Evolutionary conservation across 2,329 filamentous ascomycete genomes (phyloP).

Genomic region (Periconia digitata): DNA sequence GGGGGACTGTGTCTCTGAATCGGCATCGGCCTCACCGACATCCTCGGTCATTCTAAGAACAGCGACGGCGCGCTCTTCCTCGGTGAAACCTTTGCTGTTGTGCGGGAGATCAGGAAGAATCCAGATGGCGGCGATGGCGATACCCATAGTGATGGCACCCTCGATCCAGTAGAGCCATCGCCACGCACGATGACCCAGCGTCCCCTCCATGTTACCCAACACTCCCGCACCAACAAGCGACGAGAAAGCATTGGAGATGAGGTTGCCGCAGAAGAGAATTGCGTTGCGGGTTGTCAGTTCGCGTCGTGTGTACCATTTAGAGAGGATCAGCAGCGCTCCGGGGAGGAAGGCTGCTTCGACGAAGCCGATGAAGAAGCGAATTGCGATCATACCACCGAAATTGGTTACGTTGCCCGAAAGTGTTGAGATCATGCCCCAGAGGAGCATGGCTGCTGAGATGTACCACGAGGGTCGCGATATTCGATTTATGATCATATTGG

Average conservation of each 20-base stretch:
- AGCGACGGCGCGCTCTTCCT: constrained; percentile 49
- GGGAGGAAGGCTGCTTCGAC: constrained; percentile 57
- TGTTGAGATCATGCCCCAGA: constrained; percentile 45
- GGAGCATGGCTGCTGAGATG: constrained; percentile 39
- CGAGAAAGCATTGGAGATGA: constrained; percentile 48
- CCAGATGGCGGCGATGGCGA: constrained; percentile 34
- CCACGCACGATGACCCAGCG: constrained; percentile 42
- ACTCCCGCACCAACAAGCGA: constrained; percentile 48
- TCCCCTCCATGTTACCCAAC: constrained; percentile 40
- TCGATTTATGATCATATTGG: constrained; percentile 48
- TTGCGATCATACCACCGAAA: constrained; percentile 41
- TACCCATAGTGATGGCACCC: constrained; percentile 35
- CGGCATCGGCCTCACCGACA: constrained; percentile 51
- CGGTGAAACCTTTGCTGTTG: constrained; percentile 49
- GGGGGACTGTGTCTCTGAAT: constrained; percentile 48
- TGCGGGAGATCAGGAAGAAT: constrained; percentile 39
- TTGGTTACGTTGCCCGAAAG: constrained; percentile 35
- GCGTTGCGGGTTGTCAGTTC: constrained; percentile 44
- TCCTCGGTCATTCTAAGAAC: constrained; percentile 49
- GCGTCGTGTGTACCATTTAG: constrained; percentile 67
- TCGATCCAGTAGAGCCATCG: constrained; percentile 47
- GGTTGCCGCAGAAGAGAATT: constrained; percentile 46
- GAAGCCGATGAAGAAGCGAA: constrained; percentile 43
- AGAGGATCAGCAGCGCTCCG: constrained; percentile 64
- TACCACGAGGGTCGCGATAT: constrained; percentile 39